Percentiles rank a stretch among this genome's conserved stretches.
These are phyloP conservation scores for Magnolia kwangsiensis DNA, from an alignment of 164 flowering plant species.

Conservation along the genomic window DNA sequence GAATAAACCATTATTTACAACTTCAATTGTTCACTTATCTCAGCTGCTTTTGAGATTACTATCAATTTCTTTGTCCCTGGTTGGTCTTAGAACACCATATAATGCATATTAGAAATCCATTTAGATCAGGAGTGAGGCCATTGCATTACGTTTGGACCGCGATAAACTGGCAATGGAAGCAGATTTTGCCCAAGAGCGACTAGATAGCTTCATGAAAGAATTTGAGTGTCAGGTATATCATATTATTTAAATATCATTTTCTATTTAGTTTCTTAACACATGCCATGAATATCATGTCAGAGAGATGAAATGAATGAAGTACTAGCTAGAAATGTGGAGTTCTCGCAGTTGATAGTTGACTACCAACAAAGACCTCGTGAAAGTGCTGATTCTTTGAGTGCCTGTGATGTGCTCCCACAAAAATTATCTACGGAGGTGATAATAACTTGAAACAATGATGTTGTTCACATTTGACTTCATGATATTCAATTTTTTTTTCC, in stretches of 20 bases:
- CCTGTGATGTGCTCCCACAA: constrained; percentile 69
- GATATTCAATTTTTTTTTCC: too few relatives aligned
- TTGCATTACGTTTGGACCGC: constrained; percentile 49
- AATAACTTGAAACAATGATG: not conserved
- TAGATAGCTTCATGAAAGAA: constrained; percentile 59
- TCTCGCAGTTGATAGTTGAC: constrained; percentile 73
- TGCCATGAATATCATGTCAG: constrained; percentile 27
- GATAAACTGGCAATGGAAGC: constrained; percentile 63
- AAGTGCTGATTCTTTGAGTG: constrained; percentile 52
- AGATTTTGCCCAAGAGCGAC: constrained; percentile 54
- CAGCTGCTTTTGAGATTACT: not conserved
- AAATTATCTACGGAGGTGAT: constrained; percentile 77
- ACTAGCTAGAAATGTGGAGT: constrained; percentile 75
- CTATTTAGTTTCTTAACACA: not conserved
- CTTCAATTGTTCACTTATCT: not conserved
- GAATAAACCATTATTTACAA: not conserved
- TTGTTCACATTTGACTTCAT: too few relatives aligned
- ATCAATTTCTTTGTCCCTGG: not conserved
- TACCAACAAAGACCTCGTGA: constrained; percentile 77
- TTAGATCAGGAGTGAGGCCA: constrained; percentile 40
- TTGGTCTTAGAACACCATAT: not conserved
- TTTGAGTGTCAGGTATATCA: constrained; percentile 55
- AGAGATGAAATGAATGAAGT: constrained; percentile 58
- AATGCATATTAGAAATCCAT: not conserved
- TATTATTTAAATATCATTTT: not conserved